phyloP scores from a whole-genome alignment of 768 basidiomycete genomes.

The Mycena chlorophos region DNA sequence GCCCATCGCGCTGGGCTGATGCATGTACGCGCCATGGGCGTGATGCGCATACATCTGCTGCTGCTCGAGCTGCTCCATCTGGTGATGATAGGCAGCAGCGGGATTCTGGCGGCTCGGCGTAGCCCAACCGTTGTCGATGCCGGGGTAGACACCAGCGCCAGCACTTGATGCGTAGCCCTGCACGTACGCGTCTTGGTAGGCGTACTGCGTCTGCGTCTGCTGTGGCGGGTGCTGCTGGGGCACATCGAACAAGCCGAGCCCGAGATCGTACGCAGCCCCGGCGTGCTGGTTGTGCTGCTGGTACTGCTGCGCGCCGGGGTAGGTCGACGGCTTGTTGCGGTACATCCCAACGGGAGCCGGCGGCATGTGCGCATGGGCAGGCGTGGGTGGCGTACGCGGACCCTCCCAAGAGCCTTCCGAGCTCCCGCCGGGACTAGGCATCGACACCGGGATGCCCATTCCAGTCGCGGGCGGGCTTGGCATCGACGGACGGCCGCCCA shows the following conservation, averaged over 20 bases:
- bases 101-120: not conserved
- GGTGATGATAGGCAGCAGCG: too few relatives aligned
- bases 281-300: not conserved
- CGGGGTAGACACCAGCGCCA: not conserved
- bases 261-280: slow-evolving; percentile 1
- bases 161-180: not conserved
- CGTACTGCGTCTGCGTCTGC: not conserved
- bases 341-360: not conserved
- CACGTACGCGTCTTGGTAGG: not conserved
- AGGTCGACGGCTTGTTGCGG: not conserved
- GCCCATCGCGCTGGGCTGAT: not conserved
- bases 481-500: not conserved
- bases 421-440: not conserved
- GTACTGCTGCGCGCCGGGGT: not conserved
- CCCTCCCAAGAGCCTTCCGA: not conserved
- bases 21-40: not conserved
- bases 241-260: not conserved
- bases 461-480: not conserved
- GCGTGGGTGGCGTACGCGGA: not conserved
- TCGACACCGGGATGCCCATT: not conserved
- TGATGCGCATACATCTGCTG: not conserved
- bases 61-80: too few relatives aligned
- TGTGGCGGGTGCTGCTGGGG: not conserved
- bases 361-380: too few relatives aligned
- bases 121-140: not conserved